Conservation (phyloP, 495 filamentous ascomycete genomes). For the Trichoderma virens region DNA sequence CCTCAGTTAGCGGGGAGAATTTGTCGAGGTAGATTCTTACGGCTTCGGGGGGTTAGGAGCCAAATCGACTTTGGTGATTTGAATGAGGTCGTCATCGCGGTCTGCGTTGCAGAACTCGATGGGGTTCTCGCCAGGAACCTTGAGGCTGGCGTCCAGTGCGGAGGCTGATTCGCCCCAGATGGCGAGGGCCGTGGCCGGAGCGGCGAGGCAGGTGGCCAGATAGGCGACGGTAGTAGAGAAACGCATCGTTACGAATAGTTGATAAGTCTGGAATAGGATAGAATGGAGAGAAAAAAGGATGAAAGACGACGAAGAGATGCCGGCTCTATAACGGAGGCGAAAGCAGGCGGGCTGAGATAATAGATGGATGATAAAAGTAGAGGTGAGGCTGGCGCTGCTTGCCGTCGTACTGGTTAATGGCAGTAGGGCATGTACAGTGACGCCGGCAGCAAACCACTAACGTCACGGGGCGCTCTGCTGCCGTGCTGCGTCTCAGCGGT, state of each 20-base stretch:
- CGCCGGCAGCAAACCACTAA: neutral
- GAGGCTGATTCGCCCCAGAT: constrained; percentile 25
- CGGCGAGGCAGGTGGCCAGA: constrained; percentile 23
- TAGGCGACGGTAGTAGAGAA: constrained; percentile 23
- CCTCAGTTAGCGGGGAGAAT: neutral
- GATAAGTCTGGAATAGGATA: neutral
- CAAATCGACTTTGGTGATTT: constrained; percentile 72
- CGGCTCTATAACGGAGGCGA: neutral
- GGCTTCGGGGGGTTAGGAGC: constrained; percentile 76
- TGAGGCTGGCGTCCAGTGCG: constrained; percentile 28
- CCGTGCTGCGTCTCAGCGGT: constrained; percentile 2
- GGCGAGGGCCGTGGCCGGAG: constrained; percentile 32
- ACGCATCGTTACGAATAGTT: constrained; percentile 27
- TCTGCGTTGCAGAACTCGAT: constrained; percentile 64
- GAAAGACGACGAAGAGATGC: neutral
- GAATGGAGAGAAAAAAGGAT: neutral
- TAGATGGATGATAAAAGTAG: neutral
- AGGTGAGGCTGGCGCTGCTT: neutral
- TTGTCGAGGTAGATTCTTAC: constrained; percentile 38
- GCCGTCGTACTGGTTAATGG: neutral
- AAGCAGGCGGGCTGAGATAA: neutral
- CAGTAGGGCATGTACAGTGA: neutral
- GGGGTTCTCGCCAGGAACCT: constrained; percentile 69
- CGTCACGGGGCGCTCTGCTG: constrained; percentile 1
- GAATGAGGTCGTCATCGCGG: constrained; percentile 51